Evolutionary conservation across 2,329 filamentous ascomycete species (phyloP), one percentile per base, ranked within the genome.

Genomic region (Neonectria magnoliae): DNA sequence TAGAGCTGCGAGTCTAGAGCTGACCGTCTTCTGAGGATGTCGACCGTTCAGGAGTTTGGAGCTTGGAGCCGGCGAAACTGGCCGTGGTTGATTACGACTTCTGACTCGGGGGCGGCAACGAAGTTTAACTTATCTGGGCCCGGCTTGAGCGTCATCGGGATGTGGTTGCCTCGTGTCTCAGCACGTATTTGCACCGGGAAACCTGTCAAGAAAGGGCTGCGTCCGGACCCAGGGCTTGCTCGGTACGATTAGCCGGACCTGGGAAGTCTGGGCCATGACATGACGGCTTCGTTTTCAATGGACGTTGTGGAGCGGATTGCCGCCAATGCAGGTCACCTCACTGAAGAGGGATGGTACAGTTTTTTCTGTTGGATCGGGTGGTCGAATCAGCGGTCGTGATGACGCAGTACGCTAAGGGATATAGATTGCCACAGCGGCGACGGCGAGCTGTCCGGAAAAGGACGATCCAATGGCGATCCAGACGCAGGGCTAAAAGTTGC

Each of bases 321-420:
- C 52, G 48, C 47, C 48, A 57, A 48, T 65, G 36, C 58, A 63
- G 29, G 56, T 57, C 62, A 57, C 61, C 56, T 57, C 42, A 44
- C 25, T 31, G 22, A 33, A 55, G 36, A 55, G 38, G 27, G 45
- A 60, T 55, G 57, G 25, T n/a, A 44, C 48, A 62, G 36, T 52
- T 62, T 60, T 65, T 45, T 57, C 27, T 47, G 14, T 48, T 65
- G 47, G 44, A 22, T 36, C 20, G 52, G 47, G n/a, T 50, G 20
- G 14, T 22, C 55, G 56, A 64, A 62, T 65, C 57, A 65, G 48
- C n/a, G 31, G 57, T 36, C 52, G 29, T 45, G 33, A 61, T 65
- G 68, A 64, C 65, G 56, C 68, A 68, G 56, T 52, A 42, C 52
- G 52, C 54, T 56, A 57, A 20, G 48, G 62, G 70, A 48, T 56